Evolutionary conservation across 805 yeast species (phyloP), one percentile per base, ranked within the genome.

Genomic region (Kluyveromyces siamensis): DNA sequence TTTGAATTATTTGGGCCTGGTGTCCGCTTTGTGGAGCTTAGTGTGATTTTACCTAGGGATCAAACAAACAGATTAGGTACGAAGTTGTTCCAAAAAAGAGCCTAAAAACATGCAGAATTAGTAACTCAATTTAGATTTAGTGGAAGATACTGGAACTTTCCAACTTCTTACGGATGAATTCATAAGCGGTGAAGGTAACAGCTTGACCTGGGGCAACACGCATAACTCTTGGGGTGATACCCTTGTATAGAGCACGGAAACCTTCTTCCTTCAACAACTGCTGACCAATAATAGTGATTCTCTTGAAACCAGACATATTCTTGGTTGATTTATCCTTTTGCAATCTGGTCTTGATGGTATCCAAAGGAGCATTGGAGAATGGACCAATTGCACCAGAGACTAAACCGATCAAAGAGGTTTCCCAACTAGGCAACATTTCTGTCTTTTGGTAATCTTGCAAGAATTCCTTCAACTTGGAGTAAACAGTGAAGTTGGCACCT

Each of bases 141-240:
- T 30, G 35, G 45, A 60, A 57, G 9, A 67, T 14, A 7, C 63
- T 68, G 18, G 53, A 35, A 14, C 57, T 61, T 52, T 76, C 84
- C 65, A 90, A 75, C 45, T 74, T 72, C 19, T 75, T 79, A 68
- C 89, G 84, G 65, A 88, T 85, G 63, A 75, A 84, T 72, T 91
- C 99, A 69, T 91, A 91, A 41, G 93, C 96, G 8, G 98, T 93
- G 72, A 91, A 91, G 16, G 97, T 93, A 49, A 91, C 98, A 48
- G 98, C 97, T 72, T 91, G 99, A 53, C 99, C 99, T 21, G 99
- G 97, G 11, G 99, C 99, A 46, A 91, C 99, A 72, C 99, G 84
- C 95, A 91, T 90, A 58, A 91, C 91, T 73, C 99, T 84, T 59
- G 99, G 99, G 21, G 97, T 89, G 65, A 91, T 91, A 72, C 99